A percentile compares a stretch with the other conserved stretches of the same genome.
These are phyloP conservation scores for Ceratocystis alfenasii DNA, from an alignment of 2,329 filamentous ascomycete species.

Conservation along the genomic window DNA sequence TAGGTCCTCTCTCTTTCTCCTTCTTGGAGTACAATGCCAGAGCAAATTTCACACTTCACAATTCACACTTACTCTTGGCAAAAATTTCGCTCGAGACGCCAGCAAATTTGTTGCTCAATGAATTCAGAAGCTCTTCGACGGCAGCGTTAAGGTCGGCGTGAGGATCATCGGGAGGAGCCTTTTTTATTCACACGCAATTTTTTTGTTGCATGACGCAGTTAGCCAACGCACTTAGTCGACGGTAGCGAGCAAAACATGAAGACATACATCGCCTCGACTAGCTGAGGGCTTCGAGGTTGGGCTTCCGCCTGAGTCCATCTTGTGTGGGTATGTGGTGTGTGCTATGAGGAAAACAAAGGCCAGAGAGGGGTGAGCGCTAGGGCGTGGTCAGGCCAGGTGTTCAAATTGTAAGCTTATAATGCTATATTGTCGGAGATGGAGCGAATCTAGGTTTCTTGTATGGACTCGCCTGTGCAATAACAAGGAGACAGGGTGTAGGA, in stretches of 20 bases:
- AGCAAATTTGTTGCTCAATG: slow-evolving; percentile 74
- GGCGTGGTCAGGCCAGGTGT: not conserved
- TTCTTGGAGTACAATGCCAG: not conserved
- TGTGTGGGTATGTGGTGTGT: not conserved
- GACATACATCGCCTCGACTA: slow-evolving; percentile 10
- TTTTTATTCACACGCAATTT: slow-evolving; percentile 25
- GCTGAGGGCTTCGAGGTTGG: slow-evolving; percentile 15
- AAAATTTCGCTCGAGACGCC: slow-evolving; percentile 77
- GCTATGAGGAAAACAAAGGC: not conserved
- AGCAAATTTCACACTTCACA: not conserved
- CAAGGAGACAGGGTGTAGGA: not conserved
- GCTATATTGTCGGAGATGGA: not conserved
- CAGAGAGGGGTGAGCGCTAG: not conserved
- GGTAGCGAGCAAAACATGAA: not conserved
- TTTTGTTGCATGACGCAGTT: not conserved
- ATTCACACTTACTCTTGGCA: slow-evolving; percentile 61
- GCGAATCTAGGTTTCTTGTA: not conserved
- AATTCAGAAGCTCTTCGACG: slow-evolving; percentile 76
- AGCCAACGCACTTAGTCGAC: not conserved
- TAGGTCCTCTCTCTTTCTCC: not conserved
- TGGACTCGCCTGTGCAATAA: not conserved
- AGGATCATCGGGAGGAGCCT: slow-evolving; percentile 23
- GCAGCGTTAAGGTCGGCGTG: slow-evolving; percentile 60
- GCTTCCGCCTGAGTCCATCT: slow-evolving; percentile 18
- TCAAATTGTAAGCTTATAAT: not conserved